phyloP scores from a whole-genome alignment of 2,329 filamentous ascomycete genomes.

The Xylaria digitata region DNA sequence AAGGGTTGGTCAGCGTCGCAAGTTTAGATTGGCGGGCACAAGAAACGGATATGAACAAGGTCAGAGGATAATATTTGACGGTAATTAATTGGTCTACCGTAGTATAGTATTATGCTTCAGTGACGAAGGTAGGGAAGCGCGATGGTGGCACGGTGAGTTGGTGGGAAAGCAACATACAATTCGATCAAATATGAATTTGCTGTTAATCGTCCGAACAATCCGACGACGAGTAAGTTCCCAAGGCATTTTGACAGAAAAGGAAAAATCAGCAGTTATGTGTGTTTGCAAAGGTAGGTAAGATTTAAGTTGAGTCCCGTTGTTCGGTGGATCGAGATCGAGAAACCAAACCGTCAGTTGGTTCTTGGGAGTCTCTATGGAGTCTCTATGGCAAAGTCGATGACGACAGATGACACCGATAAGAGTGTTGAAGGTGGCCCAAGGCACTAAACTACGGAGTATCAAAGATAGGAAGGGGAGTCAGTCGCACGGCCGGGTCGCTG shows the following conservation, averaged over 20 bases:
- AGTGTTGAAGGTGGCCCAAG: neutral
- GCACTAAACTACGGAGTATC: neutral
- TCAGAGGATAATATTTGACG: constrained; percentile 21
- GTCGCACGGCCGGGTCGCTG: constrained; percentile 27
- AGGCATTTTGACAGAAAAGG: constrained; percentile 58
- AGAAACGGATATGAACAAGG: neutral
- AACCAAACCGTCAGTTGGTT: constrained; percentile 10
- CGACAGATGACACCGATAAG: constrained; percentile 33
- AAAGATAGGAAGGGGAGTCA: neutral
- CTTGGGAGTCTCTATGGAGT: constrained; percentile 13
- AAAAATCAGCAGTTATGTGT: constrained; percentile 3
- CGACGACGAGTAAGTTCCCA: constrained; percentile 70
- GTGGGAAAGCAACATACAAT: constrained; percentile 66
- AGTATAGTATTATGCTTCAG: neutral
- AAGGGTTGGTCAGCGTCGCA: constrained; percentile 17
- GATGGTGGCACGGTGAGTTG: constrained; percentile 1
- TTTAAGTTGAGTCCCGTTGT: constrained; percentile 13
- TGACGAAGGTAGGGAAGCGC: neutral
- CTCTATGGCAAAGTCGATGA: constrained; percentile 23
- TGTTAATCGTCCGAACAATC: constrained; percentile 73
- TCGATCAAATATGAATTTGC: constrained; percentile 77
- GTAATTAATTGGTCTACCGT: constrained; percentile 3
- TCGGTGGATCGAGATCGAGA: constrained; percentile 30
- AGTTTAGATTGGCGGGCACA: neutral
- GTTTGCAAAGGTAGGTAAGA: constrained; percentile 1